A percentile compares a stretch with the other conserved stretches of the same genome.
Conservation (phyloP, 768 basidiomycete species). For the Coprinellus micaceus region DNA sequence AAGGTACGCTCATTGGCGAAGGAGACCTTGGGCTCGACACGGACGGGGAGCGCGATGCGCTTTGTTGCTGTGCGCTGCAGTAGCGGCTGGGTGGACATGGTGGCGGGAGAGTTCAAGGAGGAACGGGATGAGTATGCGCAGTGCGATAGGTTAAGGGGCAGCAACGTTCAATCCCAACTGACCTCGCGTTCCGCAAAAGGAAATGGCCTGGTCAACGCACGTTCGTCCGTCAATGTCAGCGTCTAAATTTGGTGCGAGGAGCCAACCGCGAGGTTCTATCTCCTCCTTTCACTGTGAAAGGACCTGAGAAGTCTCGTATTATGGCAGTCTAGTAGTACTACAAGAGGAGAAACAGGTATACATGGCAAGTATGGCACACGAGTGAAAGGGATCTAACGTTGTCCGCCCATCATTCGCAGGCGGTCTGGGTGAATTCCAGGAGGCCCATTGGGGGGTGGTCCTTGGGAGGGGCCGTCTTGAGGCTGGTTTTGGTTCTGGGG, state of each 20-base stretch:
- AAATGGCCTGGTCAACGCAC: constrained; percentile 8
- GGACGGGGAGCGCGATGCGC: constrained; percentile 93
- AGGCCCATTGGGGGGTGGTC: constrained; percentile 33
- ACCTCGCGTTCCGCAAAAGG: neutral
- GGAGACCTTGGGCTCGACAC: constrained; percentile 92
- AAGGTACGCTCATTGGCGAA: constrained; percentile 96
- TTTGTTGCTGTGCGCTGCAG: constrained; percentile 92
- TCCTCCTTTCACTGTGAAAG: neutral
- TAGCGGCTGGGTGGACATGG: constrained; percentile 96
- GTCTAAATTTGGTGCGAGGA: neutral
- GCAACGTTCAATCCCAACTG: neutral
- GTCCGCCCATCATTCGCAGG: constrained; percentile 66
- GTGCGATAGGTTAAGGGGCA: neutral
- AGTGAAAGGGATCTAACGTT: neutral
- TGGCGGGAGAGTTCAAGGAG: constrained; percentile 13
- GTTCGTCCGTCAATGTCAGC: constrained; percentile 8
- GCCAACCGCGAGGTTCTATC: too few relatives aligned
- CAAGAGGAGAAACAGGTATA: neutral
- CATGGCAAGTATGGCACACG: neutral
- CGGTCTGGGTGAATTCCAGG: constrained; percentile 85
- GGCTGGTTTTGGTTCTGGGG: constrained; percentile 27
- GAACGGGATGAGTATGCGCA: constrained; percentile 3
- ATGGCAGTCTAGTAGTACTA: neutral
- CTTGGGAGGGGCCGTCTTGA: constrained; percentile 20
- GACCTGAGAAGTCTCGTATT: neutral